phyloP scores from a whole-genome alignment of 495 filamentous ascomycete genomes.

The Neurospora intermedia region DNA sequence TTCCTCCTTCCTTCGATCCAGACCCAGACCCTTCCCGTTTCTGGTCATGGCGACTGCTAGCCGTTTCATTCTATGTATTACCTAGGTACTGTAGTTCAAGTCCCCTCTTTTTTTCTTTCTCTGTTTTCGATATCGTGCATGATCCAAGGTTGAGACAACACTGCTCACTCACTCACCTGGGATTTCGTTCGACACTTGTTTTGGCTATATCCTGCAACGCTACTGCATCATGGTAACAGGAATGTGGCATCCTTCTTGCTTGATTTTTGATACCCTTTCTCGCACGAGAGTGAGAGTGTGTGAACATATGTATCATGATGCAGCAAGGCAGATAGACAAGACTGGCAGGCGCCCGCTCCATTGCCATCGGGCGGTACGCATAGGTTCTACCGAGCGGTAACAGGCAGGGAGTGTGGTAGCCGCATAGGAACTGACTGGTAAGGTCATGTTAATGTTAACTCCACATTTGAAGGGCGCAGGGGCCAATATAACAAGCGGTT shows the following conservation, averaged over 20 bases:
- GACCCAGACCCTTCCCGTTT: neutral
- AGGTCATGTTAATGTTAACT: neutral
- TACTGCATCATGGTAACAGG: neutral
- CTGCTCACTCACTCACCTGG: neutral
- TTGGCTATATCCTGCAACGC: neutral
- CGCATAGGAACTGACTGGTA: neutral
- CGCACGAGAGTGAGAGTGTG: neutral
- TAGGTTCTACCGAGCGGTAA: neutral
- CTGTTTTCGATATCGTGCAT: neutral
- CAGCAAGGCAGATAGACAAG: neutral
- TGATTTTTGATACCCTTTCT: neutral
- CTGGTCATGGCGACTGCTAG: neutral
- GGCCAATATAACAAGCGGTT: neutral
- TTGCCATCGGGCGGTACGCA: neutral
- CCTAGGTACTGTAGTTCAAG: neutral
- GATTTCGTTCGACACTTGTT: neutral
- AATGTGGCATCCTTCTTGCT: neutral
- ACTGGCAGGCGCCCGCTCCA: neutral
- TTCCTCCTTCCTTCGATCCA: neutral
- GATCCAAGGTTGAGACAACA: neutral
- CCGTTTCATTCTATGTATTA: neutral
- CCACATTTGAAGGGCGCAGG: neutral
- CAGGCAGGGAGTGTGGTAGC: neutral
- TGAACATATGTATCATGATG: neutral
- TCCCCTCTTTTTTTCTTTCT: neutral